A percentile compares a stretch with the other conserved stretches of the same genome.
Conservation (phyloP, 1,284 basidiomycete species). For the Apiotrichum sp. region DNA sequence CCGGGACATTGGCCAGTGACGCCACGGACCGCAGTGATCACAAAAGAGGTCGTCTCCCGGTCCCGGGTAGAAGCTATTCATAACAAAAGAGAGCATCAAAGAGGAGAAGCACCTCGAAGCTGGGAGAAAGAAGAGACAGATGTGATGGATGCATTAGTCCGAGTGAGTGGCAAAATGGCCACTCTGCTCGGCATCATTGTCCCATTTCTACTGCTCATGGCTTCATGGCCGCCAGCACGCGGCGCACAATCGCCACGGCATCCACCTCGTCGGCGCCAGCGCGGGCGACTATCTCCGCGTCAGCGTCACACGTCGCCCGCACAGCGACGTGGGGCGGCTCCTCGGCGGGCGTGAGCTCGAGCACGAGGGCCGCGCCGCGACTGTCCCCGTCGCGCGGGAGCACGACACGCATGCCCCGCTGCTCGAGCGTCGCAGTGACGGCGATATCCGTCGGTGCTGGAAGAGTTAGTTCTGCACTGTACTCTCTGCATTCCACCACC, state of each 20-base stretch:
- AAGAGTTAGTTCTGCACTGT: too few species aligned
- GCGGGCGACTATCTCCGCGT: neutral
- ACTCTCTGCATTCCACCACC: too few species aligned
- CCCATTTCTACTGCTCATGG: neutral
- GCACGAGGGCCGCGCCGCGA: neutral
- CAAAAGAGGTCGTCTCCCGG: too few species aligned
- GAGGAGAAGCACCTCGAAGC: too few species aligned
- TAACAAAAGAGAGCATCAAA: too few species aligned
- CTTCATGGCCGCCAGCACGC: neutral
- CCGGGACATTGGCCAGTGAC: too few species aligned
- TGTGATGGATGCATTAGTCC: too few species aligned
- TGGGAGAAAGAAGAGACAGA: too few species aligned
- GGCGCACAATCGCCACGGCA: conserved; percentile 1
- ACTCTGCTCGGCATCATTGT: too few species aligned
- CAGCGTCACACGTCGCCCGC: neutral
- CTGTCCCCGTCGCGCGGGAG: neutral
- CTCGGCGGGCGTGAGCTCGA: conserved; percentile 3
- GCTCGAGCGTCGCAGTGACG: conserved; percentile 9
- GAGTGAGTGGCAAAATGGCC: too few species aligned
- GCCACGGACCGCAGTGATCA: too few species aligned
- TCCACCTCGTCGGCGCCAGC: neutral
- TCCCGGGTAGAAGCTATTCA: too few species aligned
- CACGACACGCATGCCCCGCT: conserved; percentile 2
- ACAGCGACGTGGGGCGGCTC: conserved; percentile 5
- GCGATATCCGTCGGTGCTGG: conserved; percentile 10